phyloP scores from a whole-genome alignment of 2,329 filamentous ascomycete genomes.

The Talaromyces sp. region DNA sequence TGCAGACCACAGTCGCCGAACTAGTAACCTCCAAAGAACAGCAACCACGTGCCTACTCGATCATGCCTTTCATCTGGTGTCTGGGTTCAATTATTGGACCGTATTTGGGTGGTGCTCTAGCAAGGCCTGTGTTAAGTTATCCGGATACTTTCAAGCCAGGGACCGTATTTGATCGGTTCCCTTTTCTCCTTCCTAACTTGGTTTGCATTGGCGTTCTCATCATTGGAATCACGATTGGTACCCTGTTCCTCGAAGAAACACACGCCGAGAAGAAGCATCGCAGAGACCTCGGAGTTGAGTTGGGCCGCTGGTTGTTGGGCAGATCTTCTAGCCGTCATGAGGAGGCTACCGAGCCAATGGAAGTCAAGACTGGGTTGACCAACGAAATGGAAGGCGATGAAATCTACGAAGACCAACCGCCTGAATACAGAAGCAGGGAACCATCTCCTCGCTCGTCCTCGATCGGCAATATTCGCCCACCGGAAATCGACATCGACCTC shows the following conservation, averaged over 20 bases:
- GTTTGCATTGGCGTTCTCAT: slow-evolving; percentile 76
- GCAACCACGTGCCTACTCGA: slow-evolving; percentile 88
- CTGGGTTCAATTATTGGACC: slow-evolving; percentile 93
- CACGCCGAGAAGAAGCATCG: slow-evolving; percentile 74
- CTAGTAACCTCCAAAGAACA: slow-evolving; percentile 89
- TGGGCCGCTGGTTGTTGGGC: slow-evolving; percentile 64
- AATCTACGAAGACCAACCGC: slow-evolving; percentile 57
- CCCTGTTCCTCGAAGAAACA: slow-evolving; percentile 90
- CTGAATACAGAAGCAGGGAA: slow-evolving; percentile 60
- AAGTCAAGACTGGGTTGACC: slow-evolving; percentile 16
- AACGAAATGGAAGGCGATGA: slow-evolving; percentile 59
- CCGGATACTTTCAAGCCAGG: slow-evolving; percentile 66
- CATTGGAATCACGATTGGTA: slow-evolving; percentile 68
- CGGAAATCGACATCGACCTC: slow-evolving; percentile 36
- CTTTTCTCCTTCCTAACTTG: slow-evolving; percentile 88
- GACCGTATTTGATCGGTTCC: slow-evolving; percentile 77
- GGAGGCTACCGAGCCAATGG: slow-evolving; percentile 21
- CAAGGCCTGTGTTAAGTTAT: slow-evolving; percentile 78
- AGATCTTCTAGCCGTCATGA: slow-evolving; percentile 26
- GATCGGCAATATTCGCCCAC: slow-evolving; percentile 25
- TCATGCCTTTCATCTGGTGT: slow-evolving; percentile 98
- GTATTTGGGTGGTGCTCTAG: slow-evolving; percentile 82
- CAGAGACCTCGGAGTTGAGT: slow-evolving; percentile 68
- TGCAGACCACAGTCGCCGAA: slow-evolving; percentile 93
- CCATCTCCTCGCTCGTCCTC: slow-evolving; percentile 48